Evolutionary conservation across 352 stramenopile species (phyloP), one percentile per base, ranked within the genome.

Genomic region (Plasmopara muralis): DNA sequence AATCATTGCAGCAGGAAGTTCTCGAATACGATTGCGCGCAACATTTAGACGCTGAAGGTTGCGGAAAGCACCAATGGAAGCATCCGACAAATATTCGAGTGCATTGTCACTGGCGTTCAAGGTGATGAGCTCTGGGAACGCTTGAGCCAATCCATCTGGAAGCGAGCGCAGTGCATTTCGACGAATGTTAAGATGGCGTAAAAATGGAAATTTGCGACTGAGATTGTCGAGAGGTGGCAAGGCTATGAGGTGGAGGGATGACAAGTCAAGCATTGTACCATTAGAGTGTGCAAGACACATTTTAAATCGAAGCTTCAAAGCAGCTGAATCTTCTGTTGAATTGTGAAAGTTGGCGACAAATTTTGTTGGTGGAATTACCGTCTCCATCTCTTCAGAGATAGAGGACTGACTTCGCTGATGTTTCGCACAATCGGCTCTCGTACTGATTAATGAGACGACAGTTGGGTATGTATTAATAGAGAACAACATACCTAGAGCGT

Each of bases 171-270:
- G 50, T 1, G 50, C 34, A 53, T 84, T 87, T 4, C 57, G 60
- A 38, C 73, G 66, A 34, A 85, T 38, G 25, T 79, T 82, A 6
- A 87, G 64, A 6, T 68, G 63, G 5, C 57, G 70, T 10, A 87
- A 53, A 14, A 38, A 53, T 13, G 76, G 71, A 45, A 85, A 83
- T 3, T 42, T 46, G 3, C 45, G 34, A 35, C 41, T 51, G 4
- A 76, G 44, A 12, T 67, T 58, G 4, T 75, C 54, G 9, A 69
- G 12, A 18, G 50, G 34, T 6, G 76, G 69, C 6, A 87, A 37
- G 5, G 71, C 47, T 2, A 9, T 49, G 4, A 87, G 48, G 9
- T 61, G 20, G 12, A 87, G 63, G 9, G 63, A 52, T 7, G 76
- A 81, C 31, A 87, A 62, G 50, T 83, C 73, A 5, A 87, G 56